phyloP scores from a whole-genome alignment of 345 rosid species.

The Eucalyptus viminalis region DNA sequence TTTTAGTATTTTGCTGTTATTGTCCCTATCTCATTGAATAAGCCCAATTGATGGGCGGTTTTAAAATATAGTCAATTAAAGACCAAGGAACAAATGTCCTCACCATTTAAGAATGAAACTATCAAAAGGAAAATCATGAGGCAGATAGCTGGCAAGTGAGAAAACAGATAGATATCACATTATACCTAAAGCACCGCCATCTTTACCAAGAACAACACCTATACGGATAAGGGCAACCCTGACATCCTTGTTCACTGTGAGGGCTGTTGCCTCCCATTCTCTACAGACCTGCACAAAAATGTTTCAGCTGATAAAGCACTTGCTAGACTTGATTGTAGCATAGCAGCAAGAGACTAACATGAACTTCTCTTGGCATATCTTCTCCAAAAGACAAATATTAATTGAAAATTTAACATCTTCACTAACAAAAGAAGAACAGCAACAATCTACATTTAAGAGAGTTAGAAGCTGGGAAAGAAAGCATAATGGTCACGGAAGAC shows the following conservation, averaged over 20 bases:
- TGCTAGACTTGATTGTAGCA: neutral
- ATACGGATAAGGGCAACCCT: constrained; percentile 80
- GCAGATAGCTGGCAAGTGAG: neutral
- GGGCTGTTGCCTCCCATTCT: constrained; percentile 88
- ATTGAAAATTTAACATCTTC: neutral
- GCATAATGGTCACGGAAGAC: neutral
- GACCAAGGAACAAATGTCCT: neutral
- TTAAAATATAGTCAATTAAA: neutral
- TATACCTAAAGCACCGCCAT: constrained; percentile 94
- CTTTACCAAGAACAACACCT: constrained; percentile 95
- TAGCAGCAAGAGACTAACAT: neutral
- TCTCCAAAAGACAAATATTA: neutral
- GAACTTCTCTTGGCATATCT: neutral
- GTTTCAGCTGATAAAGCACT: neutral
- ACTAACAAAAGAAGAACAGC: neutral
- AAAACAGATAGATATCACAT: neutral
- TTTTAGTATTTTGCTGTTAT: neutral
- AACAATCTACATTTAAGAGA: neutral
- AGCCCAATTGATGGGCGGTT: neutral
- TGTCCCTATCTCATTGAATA: neutral
- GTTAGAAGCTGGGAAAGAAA: neutral
- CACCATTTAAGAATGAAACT: neutral
- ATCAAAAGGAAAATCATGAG: neutral
- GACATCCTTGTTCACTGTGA: constrained; percentile 59
- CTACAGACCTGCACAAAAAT: constrained; percentile 61